Base-by-base conservation (phyloP, 345 rosid genomes). In the Acer negundo region DNA sequence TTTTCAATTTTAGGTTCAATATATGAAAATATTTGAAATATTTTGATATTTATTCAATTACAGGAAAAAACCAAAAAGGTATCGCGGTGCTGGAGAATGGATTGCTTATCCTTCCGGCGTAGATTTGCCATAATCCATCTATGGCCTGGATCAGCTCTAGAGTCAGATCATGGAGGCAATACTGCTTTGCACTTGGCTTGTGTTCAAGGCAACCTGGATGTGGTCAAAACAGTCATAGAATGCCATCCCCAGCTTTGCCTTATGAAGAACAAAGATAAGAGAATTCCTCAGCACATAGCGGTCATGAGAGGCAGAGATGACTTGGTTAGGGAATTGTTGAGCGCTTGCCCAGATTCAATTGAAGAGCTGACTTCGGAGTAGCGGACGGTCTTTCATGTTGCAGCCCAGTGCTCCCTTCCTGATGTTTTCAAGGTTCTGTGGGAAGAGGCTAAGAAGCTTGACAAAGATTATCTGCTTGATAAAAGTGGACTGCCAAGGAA, bases 311-410 rank as follows among this genome's bases (percentile, higher is more conserved):
- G 66, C 35, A 9, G 16, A 23, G 44, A 10, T 0, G 79, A 76
- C 20, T 40, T 20, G 12, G 46, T 76, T 22, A 59, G 59, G 11
- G 42, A 31, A 35, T 49, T 76, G 7, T 23, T 68, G 17, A 22
- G 51, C 2, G 67, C 62, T 7, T 58, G 38, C 22, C 79, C 74
- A 0, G 11, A 58, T 17, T 76, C 58, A 0, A 67, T 76, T 23
- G 7, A 4, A 17, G 10, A 12, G 55, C 16, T 55, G 46, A 68
- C 65, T 3, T 22, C 17, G 24, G 9, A 26, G 26, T 68, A 38
- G 8, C 67, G 68, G 24, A 67, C 74, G 1, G 66, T 62, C 9
- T 62, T 76, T 58, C 79, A 76, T 46, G 61, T 76, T 6, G 79
- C 79, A 38, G 55, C 35, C 17, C 42, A 76, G 7, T 3, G 26